These are phyloP conservation scores for Mentha longifolia DNA, from an alignment of 257 asterid genomes.

Conservation along the genomic window DNA sequence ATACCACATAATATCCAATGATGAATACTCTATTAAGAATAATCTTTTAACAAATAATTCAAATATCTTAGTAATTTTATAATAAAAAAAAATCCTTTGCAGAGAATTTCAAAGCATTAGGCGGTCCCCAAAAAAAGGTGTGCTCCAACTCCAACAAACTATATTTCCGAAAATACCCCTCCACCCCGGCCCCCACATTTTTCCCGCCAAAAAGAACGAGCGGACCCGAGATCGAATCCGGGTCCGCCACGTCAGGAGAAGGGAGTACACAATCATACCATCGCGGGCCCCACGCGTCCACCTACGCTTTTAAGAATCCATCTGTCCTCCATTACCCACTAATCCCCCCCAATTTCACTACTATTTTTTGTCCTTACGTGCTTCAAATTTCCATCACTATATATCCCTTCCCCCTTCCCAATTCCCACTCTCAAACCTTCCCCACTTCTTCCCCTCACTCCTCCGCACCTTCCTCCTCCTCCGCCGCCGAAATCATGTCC, in stretches of 20 bases:
- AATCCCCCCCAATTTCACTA: slow-evolving; percentile 16
- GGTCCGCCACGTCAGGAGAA: slow-evolving; percentile 32
- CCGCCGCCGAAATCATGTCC: slow-evolving; percentile 25
- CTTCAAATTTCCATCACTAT: neutral
- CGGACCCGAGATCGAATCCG: neutral
- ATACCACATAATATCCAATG: too few relatives aligned
- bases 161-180: slow-evolving; percentile 46
- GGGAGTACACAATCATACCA: slow-evolving; percentile 15
- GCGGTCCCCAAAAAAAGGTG: slow-evolving; percentile 37
- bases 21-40: too few relatives aligned
- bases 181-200: neutral
- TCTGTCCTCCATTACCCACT: slow-evolving; percentile 69
- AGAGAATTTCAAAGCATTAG: neutral
- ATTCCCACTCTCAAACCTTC: neutral
- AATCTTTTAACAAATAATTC: too few relatives aligned
- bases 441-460: neutral
- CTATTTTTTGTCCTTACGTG: slow-evolving; percentile 16
- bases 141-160: neutral
- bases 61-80: too few relatives aligned
- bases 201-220: slow-evolving; percentile 50
- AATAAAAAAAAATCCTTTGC: too few relatives aligned
- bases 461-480: slow-evolving; percentile 25
- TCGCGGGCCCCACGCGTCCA: slow-evolving; percentile 49
- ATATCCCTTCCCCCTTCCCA: too few relatives aligned
- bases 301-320: slow-evolving; percentile 60